Evolutionary conservation across 768 basidiomycete species (phyloP).

Genomic region (Boletus patriciae): DNA sequence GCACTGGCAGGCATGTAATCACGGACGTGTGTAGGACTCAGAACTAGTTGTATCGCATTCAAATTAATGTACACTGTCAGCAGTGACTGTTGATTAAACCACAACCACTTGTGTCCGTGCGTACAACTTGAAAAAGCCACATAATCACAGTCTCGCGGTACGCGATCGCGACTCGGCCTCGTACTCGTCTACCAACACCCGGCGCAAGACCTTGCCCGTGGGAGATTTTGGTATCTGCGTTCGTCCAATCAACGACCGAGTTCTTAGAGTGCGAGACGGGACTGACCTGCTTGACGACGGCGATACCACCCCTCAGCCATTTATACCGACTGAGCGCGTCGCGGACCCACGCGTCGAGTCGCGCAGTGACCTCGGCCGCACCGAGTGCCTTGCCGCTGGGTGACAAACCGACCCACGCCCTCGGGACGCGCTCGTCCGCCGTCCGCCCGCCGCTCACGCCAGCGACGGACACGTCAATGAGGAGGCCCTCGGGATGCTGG

Average conservation of each 20-base stretch:
- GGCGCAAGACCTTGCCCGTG: conserved; percentile 69
- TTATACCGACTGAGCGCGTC: conserved; percentile 71
- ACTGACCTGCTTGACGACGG: conserved; percentile 60
- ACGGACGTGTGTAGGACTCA: too few species aligned
- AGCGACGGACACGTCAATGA: conserved; percentile 67
- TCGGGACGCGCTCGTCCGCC: conserved; percentile 69
- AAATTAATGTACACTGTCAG: too few species aligned
- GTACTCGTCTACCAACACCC: conserved; percentile 59
- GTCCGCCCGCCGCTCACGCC: conserved; percentile 73
- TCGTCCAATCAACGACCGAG: not conserved
- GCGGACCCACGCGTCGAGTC: conserved; percentile 60
- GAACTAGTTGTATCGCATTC: too few species aligned
- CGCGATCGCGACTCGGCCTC: conserved; percentile 35
- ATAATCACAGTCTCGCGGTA: conserved; percentile 28
- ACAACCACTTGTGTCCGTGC: not conserved
- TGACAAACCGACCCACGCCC: conserved; percentile 77
- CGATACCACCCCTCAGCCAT: conserved; percentile 72
- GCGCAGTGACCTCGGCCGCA: conserved; percentile 37
- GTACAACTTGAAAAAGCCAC: not conserved
- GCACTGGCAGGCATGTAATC: too few species aligned
- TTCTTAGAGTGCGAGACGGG: not conserved
- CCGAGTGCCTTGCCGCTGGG: conserved; percentile 52
- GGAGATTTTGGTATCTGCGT: conserved; percentile 68
- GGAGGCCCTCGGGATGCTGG: conserved; percentile 57
- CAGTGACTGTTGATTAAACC: too few species aligned